Conservation (phyloP, 2,329 filamentous ascomycete species). For the Trichoderma sp. region DNA sequence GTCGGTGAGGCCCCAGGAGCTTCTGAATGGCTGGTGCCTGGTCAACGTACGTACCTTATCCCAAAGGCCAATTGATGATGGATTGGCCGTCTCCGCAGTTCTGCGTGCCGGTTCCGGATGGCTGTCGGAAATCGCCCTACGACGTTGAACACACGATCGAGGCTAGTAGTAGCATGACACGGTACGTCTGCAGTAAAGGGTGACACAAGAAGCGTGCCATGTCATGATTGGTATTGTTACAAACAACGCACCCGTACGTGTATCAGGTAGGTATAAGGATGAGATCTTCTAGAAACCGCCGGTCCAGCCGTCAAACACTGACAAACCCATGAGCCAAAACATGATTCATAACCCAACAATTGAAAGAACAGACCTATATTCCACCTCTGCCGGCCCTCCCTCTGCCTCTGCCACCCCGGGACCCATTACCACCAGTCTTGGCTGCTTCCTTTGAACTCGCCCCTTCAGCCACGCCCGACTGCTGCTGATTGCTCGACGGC, state of each 20-base stretch:
- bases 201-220: conserved; percentile 5
- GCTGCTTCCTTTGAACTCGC: conserved; percentile 25
- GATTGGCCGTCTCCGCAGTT: conserved; percentile 13
- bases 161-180: too few relatives aligned
- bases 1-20: conserved; percentile 16
- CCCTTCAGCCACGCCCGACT: conserved; percentile 26
- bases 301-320: background rate
- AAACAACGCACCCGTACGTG: background rate
- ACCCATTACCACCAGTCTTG: conserved; percentile 15
- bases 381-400: conserved; percentile 23
- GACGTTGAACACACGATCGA: too few relatives aligned
- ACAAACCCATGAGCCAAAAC: conserved; percentile 1
- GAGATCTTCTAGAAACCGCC: conserved; percentile 3
- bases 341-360: background rate
- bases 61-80: background rate
- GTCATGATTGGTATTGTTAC: conserved; percentile 8
- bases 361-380: conserved; percentile 3
- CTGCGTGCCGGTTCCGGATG: background rate
- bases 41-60: too few relatives aligned
- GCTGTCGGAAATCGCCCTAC: background rate
- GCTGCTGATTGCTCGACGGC: conserved; percentile 30
- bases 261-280: background rate
- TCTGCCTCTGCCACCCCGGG: conserved; percentile 28
- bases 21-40: conserved; percentile 19
- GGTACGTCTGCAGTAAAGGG: background rate